Evolutionary conservation across 148 eudicot species (phyloP).

Genomic region (Euryodendron excelsum): DNA sequence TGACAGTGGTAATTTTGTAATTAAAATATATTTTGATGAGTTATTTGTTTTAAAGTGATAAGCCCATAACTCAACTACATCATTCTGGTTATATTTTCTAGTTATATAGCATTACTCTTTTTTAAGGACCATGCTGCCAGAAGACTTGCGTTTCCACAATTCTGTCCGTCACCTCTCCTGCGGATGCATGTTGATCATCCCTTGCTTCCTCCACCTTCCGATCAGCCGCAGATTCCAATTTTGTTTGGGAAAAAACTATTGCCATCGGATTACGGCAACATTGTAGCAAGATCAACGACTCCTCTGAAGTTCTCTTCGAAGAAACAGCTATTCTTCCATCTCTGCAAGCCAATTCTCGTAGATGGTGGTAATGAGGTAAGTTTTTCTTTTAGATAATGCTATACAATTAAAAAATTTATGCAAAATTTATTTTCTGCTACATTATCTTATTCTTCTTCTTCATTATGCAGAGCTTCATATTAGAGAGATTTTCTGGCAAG

Average conservation of each 20-base stretch:
- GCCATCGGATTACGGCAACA: slow-evolving; percentile 37
- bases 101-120: too few species aligned
- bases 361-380: slow-evolving; percentile 57
- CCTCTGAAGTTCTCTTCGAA: slow-evolving; percentile 37
- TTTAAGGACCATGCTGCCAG: too few species aligned
- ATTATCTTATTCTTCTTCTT: background rate
- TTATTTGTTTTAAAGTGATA: too few species aligned
- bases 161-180: slow-evolving; percentile 46
- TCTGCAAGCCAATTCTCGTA: slow-evolving; percentile 47
- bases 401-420: too few species aligned
- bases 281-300: slow-evolving; percentile 32
- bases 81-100: too few species aligned
- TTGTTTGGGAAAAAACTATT: slow-evolving; percentile 57
- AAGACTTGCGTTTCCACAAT: slow-evolving; percentile 15
- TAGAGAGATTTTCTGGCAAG: slow-evolving; percentile 45
- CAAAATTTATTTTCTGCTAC: too few species aligned
- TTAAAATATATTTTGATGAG: too few species aligned
- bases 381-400: background rate
- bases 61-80: too few species aligned
- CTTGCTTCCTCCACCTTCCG: slow-evolving; percentile 30
- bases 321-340: slow-evolving; percentile 47
- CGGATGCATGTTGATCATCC: slow-evolving; percentile 38
- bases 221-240: slow-evolving; percentile 37
- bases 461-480: slow-evolving; percentile 38
- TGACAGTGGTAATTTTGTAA: too few species aligned